Evolutionary conservation across 177 flowering plant genomes (phyloP).

Genomic region (Telopea speciosissima): DNA sequence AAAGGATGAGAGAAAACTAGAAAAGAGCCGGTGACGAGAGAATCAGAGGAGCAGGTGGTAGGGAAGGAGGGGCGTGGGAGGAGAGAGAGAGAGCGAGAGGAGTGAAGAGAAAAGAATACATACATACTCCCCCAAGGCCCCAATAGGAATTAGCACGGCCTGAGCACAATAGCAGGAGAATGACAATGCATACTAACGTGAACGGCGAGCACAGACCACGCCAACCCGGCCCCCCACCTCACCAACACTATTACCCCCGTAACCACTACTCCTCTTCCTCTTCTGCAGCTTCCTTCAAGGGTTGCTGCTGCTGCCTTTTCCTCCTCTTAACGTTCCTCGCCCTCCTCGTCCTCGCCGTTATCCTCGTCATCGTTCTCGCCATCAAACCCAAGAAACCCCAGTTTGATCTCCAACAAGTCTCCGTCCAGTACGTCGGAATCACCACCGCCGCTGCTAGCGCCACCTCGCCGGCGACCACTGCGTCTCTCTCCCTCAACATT

Average conservation of each 20-base stretch:
- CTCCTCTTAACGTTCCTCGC: constrained; percentile 76
- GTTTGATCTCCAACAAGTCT: constrained; percentile 84
- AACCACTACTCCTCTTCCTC: constrained; percentile 29
- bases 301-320: constrained; percentile 98
- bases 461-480: constrained; percentile 20
- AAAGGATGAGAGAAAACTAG: too few species aligned
- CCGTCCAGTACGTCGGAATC: constrained; percentile 82
- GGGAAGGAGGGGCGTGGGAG: too few species aligned
- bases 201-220: constrained; percentile 13
- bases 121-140: too few species aligned
- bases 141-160: too few species aligned
- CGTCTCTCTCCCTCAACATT: constrained; percentile 58
- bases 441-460: constrained; percentile 21
- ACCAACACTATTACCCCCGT: constrained; percentile 7
- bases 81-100: too few species aligned
- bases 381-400: constrained; percentile 92
- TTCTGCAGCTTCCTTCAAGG: constrained; percentile 78
- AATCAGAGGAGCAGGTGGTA: too few species aligned
- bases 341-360: constrained; percentile 64
- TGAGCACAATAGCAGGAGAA: constrained; percentile 6
- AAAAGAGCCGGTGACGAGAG: not conserved
- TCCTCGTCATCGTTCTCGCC: constrained; percentile 72
- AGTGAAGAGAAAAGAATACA: too few species aligned
- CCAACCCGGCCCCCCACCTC: not conserved
- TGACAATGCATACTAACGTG: constrained; percentile 14